phyloP scores from a whole-genome alignment of 352 stramenopile genomes.

The Phytophthora niederhauseri region DNA sequence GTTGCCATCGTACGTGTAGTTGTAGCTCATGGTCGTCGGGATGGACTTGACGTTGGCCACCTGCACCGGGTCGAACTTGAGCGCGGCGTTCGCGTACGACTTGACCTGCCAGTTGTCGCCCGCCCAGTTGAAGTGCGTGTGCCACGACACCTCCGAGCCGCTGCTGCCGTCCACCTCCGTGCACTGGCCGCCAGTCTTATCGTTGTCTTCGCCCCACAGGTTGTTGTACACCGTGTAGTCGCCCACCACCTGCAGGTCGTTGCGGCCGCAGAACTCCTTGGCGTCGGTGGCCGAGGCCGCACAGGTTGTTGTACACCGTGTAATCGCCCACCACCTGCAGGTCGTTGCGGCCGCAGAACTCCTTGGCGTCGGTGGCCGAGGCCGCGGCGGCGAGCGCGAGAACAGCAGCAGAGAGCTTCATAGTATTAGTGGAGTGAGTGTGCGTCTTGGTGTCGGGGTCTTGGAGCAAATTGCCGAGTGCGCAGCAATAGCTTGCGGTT shows the following conservation, averaged over 20 bases:
- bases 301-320: constrained; percentile 51
- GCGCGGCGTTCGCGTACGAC: constrained; percentile 46
- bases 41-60: constrained; percentile 41
- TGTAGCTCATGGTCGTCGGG: constrained; percentile 39
- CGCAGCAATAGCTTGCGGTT: neutral
- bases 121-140: constrained; percentile 45
- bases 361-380: constrained; percentile 1
- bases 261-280: constrained; percentile 25
- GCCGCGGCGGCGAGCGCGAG: constrained; percentile 5
- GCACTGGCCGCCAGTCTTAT: constrained; percentile 39
- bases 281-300: constrained; percentile 21
- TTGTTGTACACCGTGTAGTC: constrained; percentile 52
- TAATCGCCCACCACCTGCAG: constrained; percentile 27
- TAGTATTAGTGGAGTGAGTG: neutral
- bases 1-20: constrained; percentile 36
- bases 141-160: constrained; percentile 40
- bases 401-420: constrained; percentile 16
- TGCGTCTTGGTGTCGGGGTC: neutral
- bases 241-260: constrained; percentile 20
- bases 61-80: constrained; percentile 40
- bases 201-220: constrained; percentile 35
- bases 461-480: constrained; percentile 27
- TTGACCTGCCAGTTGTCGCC: constrained; percentile 41
- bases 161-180: constrained; percentile 33
- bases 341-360: constrained; percentile 32